Conservation (phyloP, 2,329 filamentous ascomycete species). For the Karstenula rhodostoma region DNA sequence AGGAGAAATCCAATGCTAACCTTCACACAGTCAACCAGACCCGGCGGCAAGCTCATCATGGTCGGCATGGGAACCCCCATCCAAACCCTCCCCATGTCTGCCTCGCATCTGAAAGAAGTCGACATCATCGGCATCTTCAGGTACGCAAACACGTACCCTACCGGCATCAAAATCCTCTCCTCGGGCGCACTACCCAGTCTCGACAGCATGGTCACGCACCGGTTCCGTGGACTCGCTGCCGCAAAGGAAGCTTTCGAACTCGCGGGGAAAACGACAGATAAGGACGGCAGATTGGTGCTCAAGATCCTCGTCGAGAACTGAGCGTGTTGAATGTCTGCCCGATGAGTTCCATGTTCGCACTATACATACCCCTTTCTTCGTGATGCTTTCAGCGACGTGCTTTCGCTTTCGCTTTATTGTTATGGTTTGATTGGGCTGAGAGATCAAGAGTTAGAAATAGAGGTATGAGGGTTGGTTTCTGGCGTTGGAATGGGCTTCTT, state of each 20-base stretch:
- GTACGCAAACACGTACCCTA: constrained; percentile 70
- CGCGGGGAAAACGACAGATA: constrained; percentile 60
- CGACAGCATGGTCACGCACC: constrained; percentile 63
- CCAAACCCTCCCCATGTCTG: constrained; percentile 76
- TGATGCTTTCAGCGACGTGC: background rate
- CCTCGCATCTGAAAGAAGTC: constrained; percentile 76
- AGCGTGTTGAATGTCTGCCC: background rate
- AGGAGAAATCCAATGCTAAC: constrained; percentile 19
- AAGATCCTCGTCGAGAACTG: constrained; percentile 55
- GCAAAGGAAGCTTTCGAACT: constrained; percentile 61
- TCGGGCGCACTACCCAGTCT: constrained; percentile 59
- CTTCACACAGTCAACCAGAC: constrained; percentile 48
- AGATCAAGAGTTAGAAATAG: constrained; percentile 12
- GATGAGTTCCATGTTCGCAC: too few species aligned
- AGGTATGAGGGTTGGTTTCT: background rate
- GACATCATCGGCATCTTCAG: constrained; percentile 80
- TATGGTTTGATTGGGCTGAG: background rate
- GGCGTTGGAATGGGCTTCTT: constrained; percentile 6
- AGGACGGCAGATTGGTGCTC: constrained; percentile 60
- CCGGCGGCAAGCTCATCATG: constrained; percentile 62
- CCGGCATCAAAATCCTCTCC: constrained; percentile 62
- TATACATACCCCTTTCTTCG: background rate
- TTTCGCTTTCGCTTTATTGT: background rate
- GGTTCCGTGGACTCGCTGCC: constrained; percentile 55
- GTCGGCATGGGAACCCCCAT: constrained; percentile 70